phyloP scores from a whole-genome alignment of 208 protist species.

The Strigomonas culicis region DNA sequence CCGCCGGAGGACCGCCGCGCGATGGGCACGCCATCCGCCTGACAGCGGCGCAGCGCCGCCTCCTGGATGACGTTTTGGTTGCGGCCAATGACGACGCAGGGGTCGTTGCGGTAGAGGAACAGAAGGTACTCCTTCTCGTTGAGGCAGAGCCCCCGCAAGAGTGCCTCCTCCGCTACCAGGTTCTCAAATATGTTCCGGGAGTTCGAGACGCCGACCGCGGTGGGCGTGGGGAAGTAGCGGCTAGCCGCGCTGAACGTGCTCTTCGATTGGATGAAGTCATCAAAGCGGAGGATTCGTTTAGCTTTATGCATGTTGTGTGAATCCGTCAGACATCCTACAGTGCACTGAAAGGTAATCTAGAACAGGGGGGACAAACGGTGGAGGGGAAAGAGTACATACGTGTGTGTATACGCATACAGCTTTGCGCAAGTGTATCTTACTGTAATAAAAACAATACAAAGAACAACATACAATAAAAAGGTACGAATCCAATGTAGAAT shows the following conservation, averaged over 20 bases:
- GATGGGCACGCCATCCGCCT: constrained; percentile 42
- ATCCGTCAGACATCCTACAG: not conserved
- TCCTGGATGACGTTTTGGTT: constrained; percentile 83
- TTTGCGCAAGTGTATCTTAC: no score
- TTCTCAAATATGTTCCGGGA: constrained; percentile 78
- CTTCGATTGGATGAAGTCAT: not conserved
- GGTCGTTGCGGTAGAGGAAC: constrained; percentile 71
- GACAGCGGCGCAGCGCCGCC: constrained; percentile 38
- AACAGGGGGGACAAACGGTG: not conserved
- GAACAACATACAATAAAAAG: no score
- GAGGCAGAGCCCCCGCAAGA: constrained; percentile 55
- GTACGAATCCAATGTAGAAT: no score
- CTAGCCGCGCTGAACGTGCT: not conserved
- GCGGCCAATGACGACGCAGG: constrained; percentile 80
- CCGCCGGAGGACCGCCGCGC: constrained; percentile 77
- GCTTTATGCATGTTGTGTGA: not conserved
- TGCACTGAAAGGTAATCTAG: not conserved
- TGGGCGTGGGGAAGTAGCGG: not conserved
- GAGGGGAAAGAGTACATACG: not conserved
- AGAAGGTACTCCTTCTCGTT: constrained; percentile 29
- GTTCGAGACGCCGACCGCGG: constrained; percentile 10
- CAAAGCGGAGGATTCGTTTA: not conserved
- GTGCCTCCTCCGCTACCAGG: constrained; percentile 64
- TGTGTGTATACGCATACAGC: no score
- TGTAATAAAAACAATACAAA: not conserved